A percentile compares a stretch with the other conserved stretches of the same genome.
phyloP scores from a whole-genome alignment of 805 yeast species.

The Kodamaea kaohsiungensis region DNA sequence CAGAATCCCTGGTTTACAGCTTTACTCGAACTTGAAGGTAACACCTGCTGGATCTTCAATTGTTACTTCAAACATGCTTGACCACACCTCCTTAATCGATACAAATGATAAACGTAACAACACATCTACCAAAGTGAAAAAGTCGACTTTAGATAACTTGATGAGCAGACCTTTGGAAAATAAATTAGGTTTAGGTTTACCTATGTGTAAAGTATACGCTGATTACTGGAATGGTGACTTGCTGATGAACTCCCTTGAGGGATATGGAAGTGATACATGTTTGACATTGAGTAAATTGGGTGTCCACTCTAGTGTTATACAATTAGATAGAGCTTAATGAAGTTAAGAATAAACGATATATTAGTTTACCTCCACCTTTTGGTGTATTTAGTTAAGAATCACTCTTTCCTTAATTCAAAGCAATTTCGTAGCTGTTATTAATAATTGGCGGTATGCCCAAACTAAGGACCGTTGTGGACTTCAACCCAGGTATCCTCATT shows the following conservation, averaged over 20 bases:
- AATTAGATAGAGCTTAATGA: slow-evolving; percentile 66
- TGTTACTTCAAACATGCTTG: slow-evolving; percentile 24
- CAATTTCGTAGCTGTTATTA: no score
- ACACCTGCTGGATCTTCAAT: slow-evolving; percentile 42
- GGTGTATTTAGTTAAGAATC: no score
- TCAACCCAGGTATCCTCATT: no score
- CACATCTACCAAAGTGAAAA: slow-evolving; percentile 28
- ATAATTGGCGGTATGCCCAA: no score
- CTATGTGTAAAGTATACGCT: slow-evolving; percentile 89
- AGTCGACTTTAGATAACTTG: slow-evolving; percentile 61
- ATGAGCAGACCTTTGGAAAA: slow-evolving; percentile 72
- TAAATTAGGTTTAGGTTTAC: slow-evolving; percentile 84
- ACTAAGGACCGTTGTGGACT: no score
- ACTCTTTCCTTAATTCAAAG: no score
- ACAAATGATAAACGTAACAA: slow-evolving; percentile 16
- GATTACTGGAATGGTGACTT: slow-evolving; percentile 97
- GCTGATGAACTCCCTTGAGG: slow-evolving; percentile 79
- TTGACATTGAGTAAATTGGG: slow-evolving; percentile 80
- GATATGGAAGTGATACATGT: slow-evolving; percentile 89
- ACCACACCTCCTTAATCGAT: slow-evolving; percentile 44
- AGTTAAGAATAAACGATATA: not conserved
- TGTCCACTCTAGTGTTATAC: slow-evolving; percentile 57
- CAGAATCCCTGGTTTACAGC: slow-evolving; percentile 61
- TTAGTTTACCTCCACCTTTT: no score
- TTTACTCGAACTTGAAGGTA: slow-evolving; percentile 43